Evolutionary conservation across 176 grass and related monocot genomes (phyloP).

Genomic region (Oryza rufipogon): DNA sequence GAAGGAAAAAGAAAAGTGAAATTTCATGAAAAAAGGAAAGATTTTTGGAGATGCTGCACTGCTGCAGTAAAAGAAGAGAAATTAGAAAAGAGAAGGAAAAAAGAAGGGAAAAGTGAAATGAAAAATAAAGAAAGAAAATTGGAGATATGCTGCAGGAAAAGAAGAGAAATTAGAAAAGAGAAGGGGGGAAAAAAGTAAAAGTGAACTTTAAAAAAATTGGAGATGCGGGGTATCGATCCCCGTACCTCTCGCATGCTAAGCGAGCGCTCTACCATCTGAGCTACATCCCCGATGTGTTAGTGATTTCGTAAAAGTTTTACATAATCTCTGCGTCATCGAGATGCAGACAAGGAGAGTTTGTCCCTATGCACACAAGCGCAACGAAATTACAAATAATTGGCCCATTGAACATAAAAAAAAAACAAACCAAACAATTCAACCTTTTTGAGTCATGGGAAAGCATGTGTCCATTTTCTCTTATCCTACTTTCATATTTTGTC

Average conservation of each 20-base stretch:
- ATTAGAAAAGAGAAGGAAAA: no score
- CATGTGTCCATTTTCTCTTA: not conserved
- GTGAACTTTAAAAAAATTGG: constrained; percentile 13
- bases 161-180: no score
- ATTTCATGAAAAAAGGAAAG: no score
- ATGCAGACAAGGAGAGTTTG: constrained; percentile 30
- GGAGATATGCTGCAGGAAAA: constrained; percentile 61
- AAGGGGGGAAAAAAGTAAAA: no score
- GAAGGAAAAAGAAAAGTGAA: no score
- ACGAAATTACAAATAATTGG: not conserved
- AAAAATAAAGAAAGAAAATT: not conserved
- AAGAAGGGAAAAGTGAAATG: no score
- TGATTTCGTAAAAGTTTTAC: no score
- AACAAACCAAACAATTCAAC: not conserved
- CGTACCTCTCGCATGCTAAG: constrained; percentile 97
- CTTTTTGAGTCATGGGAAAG: not conserved
- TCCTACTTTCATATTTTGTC: not conserved
- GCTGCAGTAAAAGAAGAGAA: not conserved
- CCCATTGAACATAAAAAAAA: not conserved
- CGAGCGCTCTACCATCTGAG: constrained; percentile 99
- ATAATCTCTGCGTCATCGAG: no score
- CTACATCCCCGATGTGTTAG: constrained; percentile 59
- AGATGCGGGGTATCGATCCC: constrained; percentile 92
- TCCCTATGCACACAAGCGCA: not conserved
- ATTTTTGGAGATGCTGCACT: constrained; percentile 65